Base-by-base conservation (phyloP, 768 basidiomycete genomes). In the Punctularia strigosozonata region DNA sequence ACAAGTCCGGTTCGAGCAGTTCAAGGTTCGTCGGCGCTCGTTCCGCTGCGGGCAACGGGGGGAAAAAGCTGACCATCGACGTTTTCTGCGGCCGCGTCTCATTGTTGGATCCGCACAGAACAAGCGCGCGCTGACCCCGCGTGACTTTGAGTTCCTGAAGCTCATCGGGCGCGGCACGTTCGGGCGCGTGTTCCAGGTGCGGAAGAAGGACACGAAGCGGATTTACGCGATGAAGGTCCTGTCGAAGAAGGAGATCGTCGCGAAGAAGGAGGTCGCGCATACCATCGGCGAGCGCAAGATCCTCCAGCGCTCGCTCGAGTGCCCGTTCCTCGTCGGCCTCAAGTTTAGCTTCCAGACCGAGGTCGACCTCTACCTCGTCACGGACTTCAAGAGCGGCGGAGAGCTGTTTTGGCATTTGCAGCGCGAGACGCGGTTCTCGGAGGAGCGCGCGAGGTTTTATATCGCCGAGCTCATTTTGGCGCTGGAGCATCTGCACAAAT, bases 171-270 rank as follows among this genome's bases (percentile, higher is more conserved):
- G 91, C 36, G 95, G 95, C 2, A 98, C 95, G 0, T 99, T 99
- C 57, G 95, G 92, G 35, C 86, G 90, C 39, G 95, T 99, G 15
- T 98, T 97, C 70, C 95, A 99, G 60, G 95, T 99, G 36, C 87
- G 95, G 44, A 99, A 99, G 65, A 80, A 71, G 57, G 92, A 99
- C 65, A 99, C 95, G 30, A 86, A 89, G 59, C 86, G 95, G 33
- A 98, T 99, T 63, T 99, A 97, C 65, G 95, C 95, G 37, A 98
- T 99, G 94, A 99, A 99, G 55, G 88, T 98, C 41, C 72, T 99
- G 26, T 92, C 88, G 23, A 99, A 99, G 66, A 92, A 89, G 68
- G 95, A 99, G 62, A 98, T 99, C 50, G 78, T 98, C 39, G 92
- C 88, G 19, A 98, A 97, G 71, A 98, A 98, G 62, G 95, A 99